Conservation (phyloP, 148 eudicot genomes). For the Euryodendron excelsum region DNA sequence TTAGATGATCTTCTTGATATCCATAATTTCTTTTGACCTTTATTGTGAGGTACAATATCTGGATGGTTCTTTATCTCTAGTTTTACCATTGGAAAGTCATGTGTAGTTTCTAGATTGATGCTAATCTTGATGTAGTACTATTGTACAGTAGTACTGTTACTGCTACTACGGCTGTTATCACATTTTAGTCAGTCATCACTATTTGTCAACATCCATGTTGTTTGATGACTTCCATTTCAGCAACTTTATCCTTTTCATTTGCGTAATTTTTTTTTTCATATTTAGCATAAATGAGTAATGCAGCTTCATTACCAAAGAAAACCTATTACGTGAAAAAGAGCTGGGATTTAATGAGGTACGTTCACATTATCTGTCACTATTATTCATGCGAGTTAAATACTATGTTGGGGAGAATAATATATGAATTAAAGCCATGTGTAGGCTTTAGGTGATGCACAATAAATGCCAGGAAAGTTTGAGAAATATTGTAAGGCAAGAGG, state of each 20-base stretch:
- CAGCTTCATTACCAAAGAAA: not conserved
- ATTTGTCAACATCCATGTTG: not conserved
- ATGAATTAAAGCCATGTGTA: not conserved
- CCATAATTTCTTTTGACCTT: not conserved
- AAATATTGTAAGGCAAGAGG: too few species aligned
- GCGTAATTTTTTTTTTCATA: too few species aligned
- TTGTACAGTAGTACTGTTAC: too few species aligned
- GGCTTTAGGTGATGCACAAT: too few species aligned
- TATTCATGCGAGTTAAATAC: not conserved
- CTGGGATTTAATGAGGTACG: not conserved
- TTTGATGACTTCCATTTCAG: not conserved
- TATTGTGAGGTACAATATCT: not conserved
- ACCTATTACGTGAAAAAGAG: not conserved
- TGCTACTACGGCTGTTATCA: too few species aligned
- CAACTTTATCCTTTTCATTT: not conserved
- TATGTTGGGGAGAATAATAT: not conserved
- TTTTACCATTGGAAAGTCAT: not conserved
- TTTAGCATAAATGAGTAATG: too few species aligned
- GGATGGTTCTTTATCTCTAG: not conserved
- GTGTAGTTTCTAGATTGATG: conserved; percentile 4
- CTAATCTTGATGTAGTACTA: not conserved
- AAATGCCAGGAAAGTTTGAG: too few species aligned
- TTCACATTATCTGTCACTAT: not conserved
- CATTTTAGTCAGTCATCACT: too few species aligned
- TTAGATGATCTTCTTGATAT: not conserved